Percentiles rank a stretch among this genome's conserved stretches.
Conservation (phyloP, 2,329 filamentous ascomycete genomes). For the Curvularia hawaiiensis region DNA sequence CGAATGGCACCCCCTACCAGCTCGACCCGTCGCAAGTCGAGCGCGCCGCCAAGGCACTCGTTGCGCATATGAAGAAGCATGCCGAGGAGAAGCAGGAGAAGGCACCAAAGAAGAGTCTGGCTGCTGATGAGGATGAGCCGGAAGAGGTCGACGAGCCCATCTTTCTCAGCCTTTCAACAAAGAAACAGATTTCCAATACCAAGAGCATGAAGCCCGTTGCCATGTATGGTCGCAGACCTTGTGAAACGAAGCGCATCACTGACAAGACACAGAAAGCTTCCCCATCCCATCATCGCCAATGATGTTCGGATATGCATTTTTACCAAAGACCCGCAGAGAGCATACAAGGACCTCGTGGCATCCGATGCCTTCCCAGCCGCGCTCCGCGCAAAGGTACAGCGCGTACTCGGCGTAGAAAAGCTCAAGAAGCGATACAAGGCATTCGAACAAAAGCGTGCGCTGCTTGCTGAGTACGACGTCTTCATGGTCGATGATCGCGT, state of each 20-base stretch:
- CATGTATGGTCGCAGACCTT: slow-evolving; percentile 54
- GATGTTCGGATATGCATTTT: slow-evolving; percentile 81
- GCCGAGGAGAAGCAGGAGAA: slow-evolving; percentile 54
- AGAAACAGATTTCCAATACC: slow-evolving; percentile 73
- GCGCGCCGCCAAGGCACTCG: slow-evolving; percentile 64
- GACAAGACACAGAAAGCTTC: slow-evolving; percentile 57
- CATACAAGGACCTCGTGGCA: slow-evolving; percentile 87
- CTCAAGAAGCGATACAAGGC: slow-evolving; percentile 87
- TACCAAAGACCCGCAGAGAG: slow-evolving; percentile 79
- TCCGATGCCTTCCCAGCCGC: slow-evolving; percentile 63
- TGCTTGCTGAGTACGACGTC: slow-evolving; percentile 85
- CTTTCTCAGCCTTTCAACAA: slow-evolving; percentile 67
- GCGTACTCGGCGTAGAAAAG: slow-evolving; percentile 81
- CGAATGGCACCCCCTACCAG: slow-evolving; percentile 48
- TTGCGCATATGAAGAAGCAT: slow-evolving; percentile 61
- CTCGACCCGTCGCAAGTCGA: slow-evolving; percentile 58
- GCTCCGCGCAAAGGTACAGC: slow-evolving; percentile 54
- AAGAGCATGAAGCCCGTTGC: slow-evolving; percentile 82
- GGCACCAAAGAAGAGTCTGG: slow-evolving; percentile 60
- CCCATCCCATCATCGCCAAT: slow-evolving; percentile 72
- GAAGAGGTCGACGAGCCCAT: slow-evolving; percentile 58
- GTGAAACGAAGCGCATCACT: slow-evolving; percentile 12
- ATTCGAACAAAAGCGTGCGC: slow-evolving; percentile 80
- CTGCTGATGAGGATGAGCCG: slow-evolving; percentile 52
- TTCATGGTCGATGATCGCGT: slow-evolving; percentile 94